Percentiles rank a stretch among this genome's conserved stretches.
These are phyloP conservation scores for Sporothrix variecibatus DNA, from an alignment of 2,329 filamentous ascomycete species.

Conservation along the genomic window DNA sequence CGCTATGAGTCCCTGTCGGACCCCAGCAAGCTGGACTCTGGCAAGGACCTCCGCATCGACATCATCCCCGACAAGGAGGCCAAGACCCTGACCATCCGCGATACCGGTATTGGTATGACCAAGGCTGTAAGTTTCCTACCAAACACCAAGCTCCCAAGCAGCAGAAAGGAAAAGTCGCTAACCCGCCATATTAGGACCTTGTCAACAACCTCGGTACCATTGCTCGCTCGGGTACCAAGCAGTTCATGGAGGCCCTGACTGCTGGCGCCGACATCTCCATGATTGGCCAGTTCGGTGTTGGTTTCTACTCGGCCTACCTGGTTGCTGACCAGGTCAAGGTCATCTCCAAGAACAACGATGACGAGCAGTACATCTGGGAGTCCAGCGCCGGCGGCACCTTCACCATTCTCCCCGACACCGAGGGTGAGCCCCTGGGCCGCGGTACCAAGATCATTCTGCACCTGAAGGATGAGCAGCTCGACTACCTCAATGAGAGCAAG, in stretches of 20 bases:
- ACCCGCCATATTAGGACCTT: slow-evolving; percentile 64
- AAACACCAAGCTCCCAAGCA: neutral
- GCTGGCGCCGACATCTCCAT: slow-evolving; percentile 99
- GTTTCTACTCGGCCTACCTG: slow-evolving; percentile 99
- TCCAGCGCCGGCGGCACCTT: slow-evolving; percentile 97
- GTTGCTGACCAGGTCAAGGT: slow-evolving; percentile 96
- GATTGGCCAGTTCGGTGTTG: slow-evolving; percentile 99
- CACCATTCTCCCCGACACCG: slow-evolving; percentile 85
- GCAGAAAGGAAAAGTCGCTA: neutral
- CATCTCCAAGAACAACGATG: slow-evolving; percentile 98
- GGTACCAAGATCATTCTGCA: slow-evolving; percentile 98
- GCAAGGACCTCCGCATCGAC: slow-evolving; percentile 98
- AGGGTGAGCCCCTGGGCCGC: slow-evolving; percentile 86
- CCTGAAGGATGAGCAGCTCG: slow-evolving; percentile 98
- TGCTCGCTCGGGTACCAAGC: slow-evolving; percentile 98
- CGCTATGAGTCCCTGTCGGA: slow-evolving; percentile 98
- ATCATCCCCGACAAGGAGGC: slow-evolving; percentile 96
- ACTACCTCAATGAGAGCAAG: slow-evolving; percentile 98
- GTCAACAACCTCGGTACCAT: slow-evolving; percentile 99
- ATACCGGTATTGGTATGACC: slow-evolving; percentile 99
- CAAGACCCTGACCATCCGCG: slow-evolving; percentile 96
- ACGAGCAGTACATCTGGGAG: slow-evolving; percentile 99
- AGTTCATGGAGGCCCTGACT: slow-evolving; percentile 99
- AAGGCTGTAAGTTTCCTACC: slow-evolving; percentile 77
- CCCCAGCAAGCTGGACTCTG: slow-evolving; percentile 92